Percentiles rank a stretch among this genome's conserved stretches.
Evolutionary conservation across 2,329 filamentous ascomycete species (phyloP).

Genomic region (Colletotrichum cordylinicola): DNA sequence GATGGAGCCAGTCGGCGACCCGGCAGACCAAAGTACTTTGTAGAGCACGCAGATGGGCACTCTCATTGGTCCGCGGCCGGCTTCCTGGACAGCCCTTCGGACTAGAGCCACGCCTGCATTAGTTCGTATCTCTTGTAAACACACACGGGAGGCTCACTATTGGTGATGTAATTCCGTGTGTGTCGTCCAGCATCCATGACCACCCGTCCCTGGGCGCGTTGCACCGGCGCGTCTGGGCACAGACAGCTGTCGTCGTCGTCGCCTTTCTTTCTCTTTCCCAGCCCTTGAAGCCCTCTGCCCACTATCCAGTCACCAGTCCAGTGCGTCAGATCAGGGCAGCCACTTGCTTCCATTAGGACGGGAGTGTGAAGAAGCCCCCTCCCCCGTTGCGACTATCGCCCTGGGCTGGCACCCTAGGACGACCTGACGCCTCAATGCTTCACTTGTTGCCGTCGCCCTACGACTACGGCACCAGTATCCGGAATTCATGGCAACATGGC

Average conservation of each 20-base stretch:
- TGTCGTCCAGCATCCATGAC: background rate
- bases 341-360: background rate
- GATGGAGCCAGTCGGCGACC: conserved; percentile 6
- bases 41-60: background rate
- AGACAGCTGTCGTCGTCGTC: background rate
- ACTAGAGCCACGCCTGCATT: background rate
- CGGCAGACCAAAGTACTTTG: background rate
- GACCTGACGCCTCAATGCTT: background rate
- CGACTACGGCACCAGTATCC: background rate
- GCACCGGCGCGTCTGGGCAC: conserved; percentile 15
- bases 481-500: background rate
- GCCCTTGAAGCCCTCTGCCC: background rate
- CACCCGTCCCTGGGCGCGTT: background rate
- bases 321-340: background rate
- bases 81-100: no score
- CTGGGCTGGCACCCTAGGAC: background rate
- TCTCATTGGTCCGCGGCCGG: background rate
- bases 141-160: background rate
- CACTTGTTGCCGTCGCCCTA: background rate
- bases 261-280: background rate
- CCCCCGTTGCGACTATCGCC: background rate
- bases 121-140: background rate
- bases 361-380: background rate
- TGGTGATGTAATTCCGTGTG: conserved; percentile 15
- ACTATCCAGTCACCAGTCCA: background rate